These are phyloP conservation scores for Capsella bursapastoris DNA, from an alignment of 345 rosid species.

Conservation along the genomic window DNA sequence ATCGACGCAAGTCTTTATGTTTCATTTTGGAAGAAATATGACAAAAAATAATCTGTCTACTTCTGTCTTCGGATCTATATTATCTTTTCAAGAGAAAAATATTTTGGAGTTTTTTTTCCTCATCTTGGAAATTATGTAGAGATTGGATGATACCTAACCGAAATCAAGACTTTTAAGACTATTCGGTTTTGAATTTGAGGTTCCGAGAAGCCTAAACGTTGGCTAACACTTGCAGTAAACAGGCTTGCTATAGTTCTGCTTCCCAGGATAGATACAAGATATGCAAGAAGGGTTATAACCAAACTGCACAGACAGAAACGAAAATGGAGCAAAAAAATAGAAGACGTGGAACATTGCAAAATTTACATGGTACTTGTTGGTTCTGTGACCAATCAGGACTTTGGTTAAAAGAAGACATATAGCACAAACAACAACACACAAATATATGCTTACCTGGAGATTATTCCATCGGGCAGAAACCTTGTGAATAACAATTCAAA, in stretches of 20 bases:
- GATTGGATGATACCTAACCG: not conserved
- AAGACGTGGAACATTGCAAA: not conserved
- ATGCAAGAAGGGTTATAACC: not conserved
- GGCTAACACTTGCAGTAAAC: constrained; percentile 4
- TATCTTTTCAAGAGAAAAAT: not conserved
- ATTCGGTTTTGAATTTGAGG: not conserved
- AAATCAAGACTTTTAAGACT: not conserved
- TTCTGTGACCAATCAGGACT: constrained; percentile 25
- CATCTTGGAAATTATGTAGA: not conserved
- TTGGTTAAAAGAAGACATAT: constrained; percentile 27
- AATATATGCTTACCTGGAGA: constrained; percentile 19
- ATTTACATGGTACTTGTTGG: constrained; percentile 20
- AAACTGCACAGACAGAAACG: not conserved
- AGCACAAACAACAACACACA: constrained; percentile 30
- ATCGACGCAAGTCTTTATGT: constrained; percentile 12
- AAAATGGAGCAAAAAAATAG: not conserved
- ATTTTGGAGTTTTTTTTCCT: not conserved
- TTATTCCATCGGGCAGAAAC: constrained; percentile 14
- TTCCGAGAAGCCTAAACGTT: not conserved
- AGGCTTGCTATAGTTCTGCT: no score
- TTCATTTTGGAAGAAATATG: constrained; percentile 27
- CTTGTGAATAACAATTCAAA: constrained; percentile 39
- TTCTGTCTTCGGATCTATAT: constrained; percentile 23
- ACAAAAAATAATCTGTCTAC: constrained; percentile 8
- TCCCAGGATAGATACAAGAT: no score